Base-by-base conservation (phyloP, 768 basidiomycete genomes). In the Lentinula guzmanii region DNA sequence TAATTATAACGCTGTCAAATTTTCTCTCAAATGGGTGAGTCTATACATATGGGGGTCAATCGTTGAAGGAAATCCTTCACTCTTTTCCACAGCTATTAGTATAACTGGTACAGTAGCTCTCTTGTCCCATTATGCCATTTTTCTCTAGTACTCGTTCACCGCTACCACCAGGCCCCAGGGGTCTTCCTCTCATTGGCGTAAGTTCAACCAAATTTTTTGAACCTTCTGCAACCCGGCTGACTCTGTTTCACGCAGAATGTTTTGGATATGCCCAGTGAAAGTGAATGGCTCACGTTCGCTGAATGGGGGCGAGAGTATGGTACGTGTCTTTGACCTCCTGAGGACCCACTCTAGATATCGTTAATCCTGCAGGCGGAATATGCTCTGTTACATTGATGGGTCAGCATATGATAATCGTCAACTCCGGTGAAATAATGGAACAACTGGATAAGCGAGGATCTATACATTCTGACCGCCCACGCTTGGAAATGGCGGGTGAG, bases 271-370 rank as follows among this genome's bases (percentile, higher is more conserved):
- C 79, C 83, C 0, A 63, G 68, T 0, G 64, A 70, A 31, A 73
- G 76, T 45, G 76, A 76, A 35, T 85, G 82, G 82, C 64, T 80
- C 24, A 77, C 74, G 1, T 83, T 77, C 62, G 70, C 81, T 5
- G 76, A 83, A 46, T 79, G 84, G 79, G 79, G 82, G 2, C 70
- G 71, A n/a, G 78, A 78, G 71, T 86, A 77, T 64, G 83, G 84
- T 79, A 51, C 1, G 75, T 66, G 7, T 24, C 2, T 21, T 28
- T 10, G 52, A 21, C 39, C 51, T 7, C 45, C 9, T 37, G 21
- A 31, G 42, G 10, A 39, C 6, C 34, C 41, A 60, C n/a, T 35
- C 54, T 18, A 48, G 0, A 43, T 5, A 6, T 24, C 21, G 46
- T 43, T 54, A 28, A 24, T 16, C 33, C 8, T 16, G 13, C 53